These are phyloP conservation scores for Chaetoceros tenuissimus DNA, from an alignment of 108 stramenopile genomes.

Conservation along the genomic window DNA sequence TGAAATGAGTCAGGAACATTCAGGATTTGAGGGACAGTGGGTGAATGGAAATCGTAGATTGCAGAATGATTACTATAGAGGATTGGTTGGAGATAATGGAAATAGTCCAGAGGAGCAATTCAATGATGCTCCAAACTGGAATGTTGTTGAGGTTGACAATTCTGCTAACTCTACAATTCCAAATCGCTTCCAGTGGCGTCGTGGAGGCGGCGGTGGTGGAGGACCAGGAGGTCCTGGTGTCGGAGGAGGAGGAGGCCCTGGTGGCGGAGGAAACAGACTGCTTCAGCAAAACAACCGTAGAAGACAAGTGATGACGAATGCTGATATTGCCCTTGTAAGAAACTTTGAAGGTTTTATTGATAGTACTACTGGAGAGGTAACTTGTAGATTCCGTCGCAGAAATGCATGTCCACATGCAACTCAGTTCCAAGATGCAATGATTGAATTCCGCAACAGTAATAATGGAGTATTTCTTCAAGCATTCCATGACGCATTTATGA, in stretches of 20 bases:
- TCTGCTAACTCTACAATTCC: conserved; percentile 20
- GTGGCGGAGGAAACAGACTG: no score
- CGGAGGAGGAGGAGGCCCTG: not conserved
- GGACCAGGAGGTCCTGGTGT: not conserved
- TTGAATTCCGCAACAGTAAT: not conserved
- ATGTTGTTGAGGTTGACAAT: conserved; percentile 16
- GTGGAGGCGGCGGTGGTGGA: not conserved
- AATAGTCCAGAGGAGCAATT: not conserved
- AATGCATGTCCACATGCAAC: not conserved
- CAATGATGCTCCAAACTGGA: conserved; percentile 8
- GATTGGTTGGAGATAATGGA: not conserved
- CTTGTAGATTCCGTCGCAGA: not conserved
- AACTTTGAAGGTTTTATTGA: not conserved
- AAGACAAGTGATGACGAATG: not conserved
- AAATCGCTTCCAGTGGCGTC: conserved; percentile 23
- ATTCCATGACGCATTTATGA: not conserved
- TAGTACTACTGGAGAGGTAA: not conserved
- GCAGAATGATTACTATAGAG: conserved; percentile 8
- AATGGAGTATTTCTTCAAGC: not conserved
- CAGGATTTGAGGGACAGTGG: conserved; percentile 33
- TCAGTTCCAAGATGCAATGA: not conserved
- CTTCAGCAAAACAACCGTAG: no score
- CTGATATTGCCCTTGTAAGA: not conserved
- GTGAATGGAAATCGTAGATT: not conserved
- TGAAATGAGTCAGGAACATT: conserved; percentile 18